Base-by-base conservation (phyloP, 2,329 filamentous ascomycete genomes). In the Lachnellula willkommii region DNA sequence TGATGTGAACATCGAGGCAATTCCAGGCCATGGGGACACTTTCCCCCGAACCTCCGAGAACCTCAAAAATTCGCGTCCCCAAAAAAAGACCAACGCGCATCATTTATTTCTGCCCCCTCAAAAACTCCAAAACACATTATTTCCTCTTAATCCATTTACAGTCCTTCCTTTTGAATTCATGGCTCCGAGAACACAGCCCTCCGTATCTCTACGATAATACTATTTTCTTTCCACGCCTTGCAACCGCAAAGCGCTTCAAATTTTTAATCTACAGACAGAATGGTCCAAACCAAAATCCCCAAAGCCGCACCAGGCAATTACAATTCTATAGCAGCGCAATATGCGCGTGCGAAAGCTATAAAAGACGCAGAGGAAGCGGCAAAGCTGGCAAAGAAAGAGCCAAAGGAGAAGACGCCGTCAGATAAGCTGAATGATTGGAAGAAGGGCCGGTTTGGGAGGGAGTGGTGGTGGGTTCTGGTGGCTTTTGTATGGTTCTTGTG, bases 401-500 rank as follows among this genome's bases (percentile, higher is more conserved):
- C 24, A 7, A 62, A 58, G 50, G 56, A 59, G 54, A 67, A 68
- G 57, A 66, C 53, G 24, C 52, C 58, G 26, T 48, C 64, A 24
- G 61, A 69, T 39, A 58, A 53, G 26, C 52, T 70, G 55, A 67
- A 66, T 52, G 65, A 69, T 51, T 57, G 53, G 47, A 69, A 68
- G 55, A 57, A 47, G 32, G 56, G n/a, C 2, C 60, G 54, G 43
- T 70, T 68, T 53, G 56, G 48, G 42, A 58, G 49, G 42, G 64
- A 68, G 53, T 70, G 68, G 68, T 51, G 48, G 47, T 69, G 68
- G 66, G 66, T 63, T 43, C 50, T 61, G 32, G 65, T 61, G 8
- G 66, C 65, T 50, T 70, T 67, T 60, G 47, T 55, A 26, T 70
- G 68, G 68, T 60, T 70, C 48, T 59, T 69, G 68, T 70, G 55